These are phyloP conservation scores for Guadua angustifolia DNA, from an alignment of 176 grass and related monocot species.

Conservation along the genomic window DNA sequence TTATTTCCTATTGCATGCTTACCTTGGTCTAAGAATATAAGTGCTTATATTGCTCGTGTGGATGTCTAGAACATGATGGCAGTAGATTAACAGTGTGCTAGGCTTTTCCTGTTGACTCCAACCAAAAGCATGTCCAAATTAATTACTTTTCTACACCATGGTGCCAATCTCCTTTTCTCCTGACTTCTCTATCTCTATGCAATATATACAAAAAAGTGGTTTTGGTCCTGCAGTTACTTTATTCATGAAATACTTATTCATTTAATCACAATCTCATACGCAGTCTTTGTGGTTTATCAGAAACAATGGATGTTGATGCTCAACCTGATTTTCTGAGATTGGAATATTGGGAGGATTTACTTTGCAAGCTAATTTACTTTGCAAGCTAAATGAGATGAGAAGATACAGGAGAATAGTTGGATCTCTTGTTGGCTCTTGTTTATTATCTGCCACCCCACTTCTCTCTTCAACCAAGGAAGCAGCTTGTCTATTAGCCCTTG, in stretches of 20 bases:
- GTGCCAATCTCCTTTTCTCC: slow-evolving; percentile 1
- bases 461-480: slow-evolving; percentile 78
- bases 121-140: neutral
- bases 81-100: neutral
- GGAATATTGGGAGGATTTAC: slow-evolving; percentile 84
- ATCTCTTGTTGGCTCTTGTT: slow-evolving; percentile 85
- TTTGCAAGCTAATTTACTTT: no score
- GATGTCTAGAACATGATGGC: slow-evolving; percentile 8
- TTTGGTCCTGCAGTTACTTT: neutral
- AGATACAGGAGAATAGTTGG: slow-evolving; percentile 91
- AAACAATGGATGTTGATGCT: slow-evolving; percentile 40
- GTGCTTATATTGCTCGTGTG: neutral
- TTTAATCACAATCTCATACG: slow-evolving; percentile 35
- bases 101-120: neutral
- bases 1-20: neutral
- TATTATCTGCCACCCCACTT: slow-evolving; percentile 70
- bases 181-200: neutral
- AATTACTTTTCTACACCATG: neutral
- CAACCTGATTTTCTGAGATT: slow-evolving; percentile 57
- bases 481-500: slow-evolving; percentile 79
- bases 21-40: neutral
- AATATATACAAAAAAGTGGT: slow-evolving; percentile 10
- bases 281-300: slow-evolving; percentile 49
- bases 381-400: slow-evolving; percentile 79
- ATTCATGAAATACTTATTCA: slow-evolving; percentile 21